Percentiles rank a stretch among this genome's conserved stretches.
phyloP scores from a whole-genome alignment of 1,284 basidiomycete genomes.

The Amylostereum areolatum region DNA sequence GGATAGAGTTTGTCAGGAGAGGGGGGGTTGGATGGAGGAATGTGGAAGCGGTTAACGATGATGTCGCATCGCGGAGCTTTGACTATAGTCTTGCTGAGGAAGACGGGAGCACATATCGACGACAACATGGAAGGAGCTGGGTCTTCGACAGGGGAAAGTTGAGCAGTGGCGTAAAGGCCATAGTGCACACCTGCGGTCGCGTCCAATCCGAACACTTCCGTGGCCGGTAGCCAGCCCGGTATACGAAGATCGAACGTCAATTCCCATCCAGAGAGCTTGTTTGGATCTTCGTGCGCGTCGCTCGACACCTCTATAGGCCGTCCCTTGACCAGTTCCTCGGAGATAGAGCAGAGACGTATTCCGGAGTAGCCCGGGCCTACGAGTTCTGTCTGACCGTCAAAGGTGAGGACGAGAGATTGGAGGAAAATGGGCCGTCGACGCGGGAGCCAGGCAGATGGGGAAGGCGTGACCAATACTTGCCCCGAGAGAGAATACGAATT shows the following conservation, averaged over 20 bases:
- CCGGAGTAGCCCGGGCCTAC: slow-evolving; percentile 57
- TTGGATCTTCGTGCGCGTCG: slow-evolving; percentile 49
- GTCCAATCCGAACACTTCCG: slow-evolving; percentile 39
- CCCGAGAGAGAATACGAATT: slow-evolving; percentile 75
- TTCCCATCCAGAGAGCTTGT: slow-evolving; percentile 57
- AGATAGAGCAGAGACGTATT: slow-evolving; percentile 58
- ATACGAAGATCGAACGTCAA: slow-evolving; percentile 65
- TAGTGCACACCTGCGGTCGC: slow-evolving; percentile 54
- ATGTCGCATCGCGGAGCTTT: slow-evolving; percentile 18
- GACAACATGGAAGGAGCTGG: slow-evolving; percentile 35
- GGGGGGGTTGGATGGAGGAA: slow-evolving; percentile 12
- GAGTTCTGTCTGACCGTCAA: slow-evolving; percentile 73
- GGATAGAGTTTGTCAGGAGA: slow-evolving; percentile 36
- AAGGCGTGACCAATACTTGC: slow-evolving; percentile 54
- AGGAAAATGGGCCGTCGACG: slow-evolving; percentile 47
- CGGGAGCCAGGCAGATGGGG: slow-evolving; percentile 43
- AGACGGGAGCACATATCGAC: slow-evolving; percentile 41
- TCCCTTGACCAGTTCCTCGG: slow-evolving; percentile 46
- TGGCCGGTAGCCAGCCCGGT: slow-evolving; percentile 73
- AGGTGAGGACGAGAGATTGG: slow-evolving; percentile 61
- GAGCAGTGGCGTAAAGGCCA: slow-evolving; percentile 60
- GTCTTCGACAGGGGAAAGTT: slow-evolving; percentile 37
- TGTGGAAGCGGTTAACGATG: slow-evolving; percentile 19
- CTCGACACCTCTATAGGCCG: slow-evolving; percentile 55
- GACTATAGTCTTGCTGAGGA: slow-evolving; percentile 28